These are phyloP conservation scores for Saccharomyces mikatae DNA, from an alignment of 805 yeast species.

Conservation along the genomic window DNA sequence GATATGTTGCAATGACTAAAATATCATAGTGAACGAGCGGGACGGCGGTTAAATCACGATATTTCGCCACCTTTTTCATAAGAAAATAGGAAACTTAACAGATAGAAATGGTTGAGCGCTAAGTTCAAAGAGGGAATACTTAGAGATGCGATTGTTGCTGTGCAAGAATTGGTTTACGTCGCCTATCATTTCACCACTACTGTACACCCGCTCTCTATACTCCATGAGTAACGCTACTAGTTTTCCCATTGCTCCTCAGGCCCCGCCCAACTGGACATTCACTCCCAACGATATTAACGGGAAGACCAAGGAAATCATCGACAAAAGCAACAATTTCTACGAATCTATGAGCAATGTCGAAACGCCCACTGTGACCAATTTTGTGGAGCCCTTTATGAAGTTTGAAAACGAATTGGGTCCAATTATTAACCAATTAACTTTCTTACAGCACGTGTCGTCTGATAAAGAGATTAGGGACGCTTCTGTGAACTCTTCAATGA, in stretches of 20 bases:
- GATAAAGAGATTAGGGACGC: conserved; percentile 63
- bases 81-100: neutral
- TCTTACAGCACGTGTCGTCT: conserved; percentile 65
- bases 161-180: neutral
- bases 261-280: conserved; percentile 51
- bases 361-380: conserved; percentile 47
- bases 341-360: conserved; percentile 45
- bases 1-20: neutral
- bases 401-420: conserved; percentile 43
- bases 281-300: conserved; percentile 42
- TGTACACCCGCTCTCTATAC: neutral
- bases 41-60: neutral
- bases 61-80: neutral
- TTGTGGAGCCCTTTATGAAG: conserved; percentile 45
- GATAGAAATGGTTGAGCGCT: neutral
- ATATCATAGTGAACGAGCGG: neutral
- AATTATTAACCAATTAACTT: conserved; percentile 45
- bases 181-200: neutral
- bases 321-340: conserved; percentile 37
- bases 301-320: conserved; percentile 39
- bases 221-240: neutral
- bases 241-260: conserved; percentile 17
- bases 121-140: conserved; percentile 1
- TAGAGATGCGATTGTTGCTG: conserved; percentile 5
- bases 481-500: conserved; percentile 53